These are phyloP conservation scores for Nakaseomyces uthaithaninus DNA, from an alignment of 1,139 yeast species.

Conservation along the genomic window DNA sequence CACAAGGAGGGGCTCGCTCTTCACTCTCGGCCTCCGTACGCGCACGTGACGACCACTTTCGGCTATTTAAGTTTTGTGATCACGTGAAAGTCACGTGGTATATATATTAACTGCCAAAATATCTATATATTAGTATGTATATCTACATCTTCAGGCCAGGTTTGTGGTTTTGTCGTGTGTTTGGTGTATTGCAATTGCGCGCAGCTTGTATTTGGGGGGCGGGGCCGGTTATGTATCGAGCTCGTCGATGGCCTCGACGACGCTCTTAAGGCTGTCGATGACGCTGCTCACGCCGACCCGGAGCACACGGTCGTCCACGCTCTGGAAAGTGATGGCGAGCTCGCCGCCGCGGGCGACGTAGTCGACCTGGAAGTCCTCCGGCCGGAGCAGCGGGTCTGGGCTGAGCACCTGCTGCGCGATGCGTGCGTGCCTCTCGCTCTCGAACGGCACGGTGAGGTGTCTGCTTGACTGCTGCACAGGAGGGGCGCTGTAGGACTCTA, in stretches of 20 bases:
- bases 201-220: not conserved
- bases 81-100: too few species aligned
- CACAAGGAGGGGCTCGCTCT: too few species aligned
- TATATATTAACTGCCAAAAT: too few species aligned
- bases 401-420: constrained; percentile 52
- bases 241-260: constrained; percentile 62
- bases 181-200: too few species aligned
- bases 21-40: too few species aligned
- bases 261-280: constrained; percentile 58
- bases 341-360: constrained; percentile 32
- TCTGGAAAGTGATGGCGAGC: constrained; percentile 42
- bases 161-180: not conserved
- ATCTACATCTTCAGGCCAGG: too few species aligned
- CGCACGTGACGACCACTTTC: too few species aligned
- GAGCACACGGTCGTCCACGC: constrained; percentile 54
- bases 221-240: constrained; percentile 32
- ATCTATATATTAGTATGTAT: not conserved
- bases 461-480: too few species aligned
- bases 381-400: constrained; percentile 76
- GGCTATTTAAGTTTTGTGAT: too few species aligned
- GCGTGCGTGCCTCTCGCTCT: constrained; percentile 47
- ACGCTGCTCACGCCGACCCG: constrained; percentile 64
- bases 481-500: too few species aligned
- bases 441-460: constrained; percentile 54
- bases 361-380: constrained; percentile 45